Conservation (phyloP, 129 eudicot species). For the Chrysanthemum seticuspe region DNA sequence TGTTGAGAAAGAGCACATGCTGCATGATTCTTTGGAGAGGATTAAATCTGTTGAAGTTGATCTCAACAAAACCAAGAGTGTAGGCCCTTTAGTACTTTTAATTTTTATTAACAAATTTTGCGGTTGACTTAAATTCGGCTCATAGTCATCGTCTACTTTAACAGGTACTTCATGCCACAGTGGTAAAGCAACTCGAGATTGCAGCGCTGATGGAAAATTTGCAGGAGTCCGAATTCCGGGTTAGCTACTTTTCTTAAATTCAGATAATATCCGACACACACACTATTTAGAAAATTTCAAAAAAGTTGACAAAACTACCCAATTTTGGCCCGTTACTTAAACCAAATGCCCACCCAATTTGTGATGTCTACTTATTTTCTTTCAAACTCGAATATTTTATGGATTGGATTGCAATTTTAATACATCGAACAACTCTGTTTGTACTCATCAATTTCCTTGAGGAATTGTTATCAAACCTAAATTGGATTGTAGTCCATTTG, state of each 20-base stretch:
- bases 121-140: background rate
- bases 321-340: too few relatives aligned
- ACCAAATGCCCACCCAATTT: too few relatives aligned
- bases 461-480: background rate
- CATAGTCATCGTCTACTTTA: background rate
- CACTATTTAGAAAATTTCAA: too few relatives aligned
- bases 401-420: too few relatives aligned
- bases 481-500: background rate
- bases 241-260: slow-evolving; percentile 24
- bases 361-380: too few relatives aligned
- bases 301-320: too few relatives aligned
- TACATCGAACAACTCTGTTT: too few relatives aligned
- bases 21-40: slow-evolving; percentile 71
- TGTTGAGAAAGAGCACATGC: slow-evolving; percentile 69
- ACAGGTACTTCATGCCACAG: slow-evolving; percentile 71
- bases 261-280: too few relatives aligned
- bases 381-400: too few relatives aligned
- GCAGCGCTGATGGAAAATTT: slow-evolving; percentile 50
- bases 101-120: slow-evolving; percentile 24
- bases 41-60: slow-evolving; percentile 78
- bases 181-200: slow-evolving; percentile 70
- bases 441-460: too few relatives aligned
- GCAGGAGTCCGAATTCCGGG: slow-evolving; percentile 53
- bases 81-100: slow-evolving; percentile 27
- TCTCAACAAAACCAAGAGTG: slow-evolving; percentile 79